Evolutionary conservation across 2,329 filamentous ascomycete species (phyloP).

Genomic region (Calcarisporium arbuscula): DNA sequence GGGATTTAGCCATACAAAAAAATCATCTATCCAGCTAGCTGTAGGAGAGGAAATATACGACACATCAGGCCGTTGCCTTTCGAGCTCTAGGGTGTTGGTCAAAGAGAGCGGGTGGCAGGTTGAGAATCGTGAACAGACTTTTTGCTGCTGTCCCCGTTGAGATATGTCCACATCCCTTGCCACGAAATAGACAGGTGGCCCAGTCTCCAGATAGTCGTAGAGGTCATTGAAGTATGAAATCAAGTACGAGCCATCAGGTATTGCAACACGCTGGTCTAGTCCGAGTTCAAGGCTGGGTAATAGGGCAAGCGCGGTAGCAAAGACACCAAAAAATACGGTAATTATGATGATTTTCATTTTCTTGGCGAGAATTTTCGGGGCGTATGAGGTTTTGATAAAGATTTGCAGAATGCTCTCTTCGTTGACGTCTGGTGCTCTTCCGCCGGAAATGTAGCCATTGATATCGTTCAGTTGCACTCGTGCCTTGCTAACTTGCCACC

Average conservation of each 20-base stretch:
- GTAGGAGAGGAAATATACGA: constrained; percentile 85
- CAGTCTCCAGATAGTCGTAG: constrained; percentile 84
- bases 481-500: constrained; percentile 71
- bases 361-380: constrained; percentile 71
- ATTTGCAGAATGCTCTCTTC: constrained; percentile 79
- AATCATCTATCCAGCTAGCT: constrained; percentile 96
- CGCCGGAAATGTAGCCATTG: constrained; percentile 50
- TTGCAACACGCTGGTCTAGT: constrained; percentile 88
- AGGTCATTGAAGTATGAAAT: constrained; percentile 96
- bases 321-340: constrained; percentile 76
- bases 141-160: constrained; percentile 66
- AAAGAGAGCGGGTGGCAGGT: constrained; percentile 80
- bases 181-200: constrained; percentile 95
- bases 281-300: constrained; percentile 81
- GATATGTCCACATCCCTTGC: constrained; percentile 76
- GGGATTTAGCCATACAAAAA: constrained; percentile 94
- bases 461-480: constrained; percentile 54
- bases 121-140: constrained; percentile 86
- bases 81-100: constrained; percentile 85
- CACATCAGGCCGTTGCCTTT: constrained; percentile 80
- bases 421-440: constrained; percentile 63
- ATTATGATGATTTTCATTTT: constrained; percentile 73
- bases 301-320: constrained; percentile 78
- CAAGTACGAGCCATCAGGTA: constrained; percentile 89
- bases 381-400: constrained; percentile 88